A percentile compares a stretch with the other conserved stretches of the same genome.
phyloP scores from a whole-genome alignment of 2,329 filamentous ascomycete species.

The Diaporthe citri region DNA sequence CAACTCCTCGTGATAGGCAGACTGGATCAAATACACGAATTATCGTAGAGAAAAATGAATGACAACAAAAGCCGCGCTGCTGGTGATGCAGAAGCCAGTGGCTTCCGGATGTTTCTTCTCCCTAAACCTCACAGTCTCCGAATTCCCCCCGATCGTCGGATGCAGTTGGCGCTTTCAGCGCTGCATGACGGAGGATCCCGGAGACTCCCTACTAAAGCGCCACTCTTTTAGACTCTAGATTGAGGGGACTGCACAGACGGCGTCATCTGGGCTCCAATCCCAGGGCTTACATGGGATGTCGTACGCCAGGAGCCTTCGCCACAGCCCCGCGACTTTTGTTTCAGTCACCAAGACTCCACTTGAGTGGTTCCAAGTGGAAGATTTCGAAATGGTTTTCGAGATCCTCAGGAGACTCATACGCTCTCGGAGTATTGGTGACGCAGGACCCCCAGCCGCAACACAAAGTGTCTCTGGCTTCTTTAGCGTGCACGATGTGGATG shows the following conservation, averaged over 20 bases:
- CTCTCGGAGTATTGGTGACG: background rate
- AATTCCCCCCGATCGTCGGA: background rate
- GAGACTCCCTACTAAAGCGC: background rate
- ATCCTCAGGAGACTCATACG: background rate
- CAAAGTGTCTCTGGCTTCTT: background rate
- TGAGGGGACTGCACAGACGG: background rate
- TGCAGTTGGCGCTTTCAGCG: background rate
- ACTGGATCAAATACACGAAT: background rate
- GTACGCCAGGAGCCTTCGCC: background rate
- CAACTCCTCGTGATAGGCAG: background rate
- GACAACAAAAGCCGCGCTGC: background rate
- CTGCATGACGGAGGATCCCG: background rate
- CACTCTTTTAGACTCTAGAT: background rate
- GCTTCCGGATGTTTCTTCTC: background rate
- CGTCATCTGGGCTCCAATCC: background rate
- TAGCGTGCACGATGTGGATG: constrained; percentile 14
- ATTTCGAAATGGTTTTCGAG: constrained; percentile 7
- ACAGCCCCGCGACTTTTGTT: background rate
- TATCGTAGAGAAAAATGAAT: no score
- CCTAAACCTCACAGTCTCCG: background rate
- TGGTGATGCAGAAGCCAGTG: background rate
- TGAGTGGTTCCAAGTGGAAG: background rate
- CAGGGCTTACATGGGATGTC: background rate
- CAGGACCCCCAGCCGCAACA: constrained; percentile 22
- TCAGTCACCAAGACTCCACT: constrained; percentile 24